Conservation (phyloP, 1,284 basidiomycete species). For the Moesziomyces aphidis region DNA sequence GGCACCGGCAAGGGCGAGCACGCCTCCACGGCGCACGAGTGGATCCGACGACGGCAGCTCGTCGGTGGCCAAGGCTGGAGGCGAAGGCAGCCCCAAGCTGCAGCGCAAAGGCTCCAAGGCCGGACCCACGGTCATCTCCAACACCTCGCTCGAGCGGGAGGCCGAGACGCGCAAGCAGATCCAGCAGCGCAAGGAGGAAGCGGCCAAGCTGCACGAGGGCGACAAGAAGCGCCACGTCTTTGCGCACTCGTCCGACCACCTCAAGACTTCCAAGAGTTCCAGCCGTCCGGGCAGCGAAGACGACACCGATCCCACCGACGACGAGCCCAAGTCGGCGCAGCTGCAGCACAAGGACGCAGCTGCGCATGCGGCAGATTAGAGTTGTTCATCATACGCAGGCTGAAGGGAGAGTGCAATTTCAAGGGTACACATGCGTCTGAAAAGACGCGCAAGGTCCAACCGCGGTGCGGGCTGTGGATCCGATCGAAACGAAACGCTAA, state of each 20-base stretch:
- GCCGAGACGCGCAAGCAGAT: constrained; percentile 37
- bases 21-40: constrained; percentile 4
- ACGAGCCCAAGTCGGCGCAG: constrained; percentile 3
- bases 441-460: too few species aligned
- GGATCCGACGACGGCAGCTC: constrained; percentile 1
- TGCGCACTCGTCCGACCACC: constrained; percentile 15
- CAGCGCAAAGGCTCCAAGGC: constrained; percentile 35
- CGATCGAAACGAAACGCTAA: too few species aligned
- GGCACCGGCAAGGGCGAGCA: neutral
- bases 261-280: constrained; percentile 14
- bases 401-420: neutral
- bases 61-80: neutral
- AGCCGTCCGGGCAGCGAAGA: constrained; percentile 11
- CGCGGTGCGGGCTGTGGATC: too few species aligned
- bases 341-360: too few species aligned
- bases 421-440: neutral
- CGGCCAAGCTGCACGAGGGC: constrained; percentile 35
- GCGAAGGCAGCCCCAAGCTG: constrained; percentile 26
- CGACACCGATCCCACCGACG: constrained; percentile 23
- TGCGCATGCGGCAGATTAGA: neutral
- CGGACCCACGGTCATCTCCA: constrained; percentile 24
- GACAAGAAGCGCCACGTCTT: constrained; percentile 28
- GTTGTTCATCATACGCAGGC: neutral
- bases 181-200: constrained; percentile 40
- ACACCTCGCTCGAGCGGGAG: constrained; percentile 37